Base-by-base conservation (phyloP, 2,329 filamentous ascomycete species). In the Chalara sp. region DNA sequence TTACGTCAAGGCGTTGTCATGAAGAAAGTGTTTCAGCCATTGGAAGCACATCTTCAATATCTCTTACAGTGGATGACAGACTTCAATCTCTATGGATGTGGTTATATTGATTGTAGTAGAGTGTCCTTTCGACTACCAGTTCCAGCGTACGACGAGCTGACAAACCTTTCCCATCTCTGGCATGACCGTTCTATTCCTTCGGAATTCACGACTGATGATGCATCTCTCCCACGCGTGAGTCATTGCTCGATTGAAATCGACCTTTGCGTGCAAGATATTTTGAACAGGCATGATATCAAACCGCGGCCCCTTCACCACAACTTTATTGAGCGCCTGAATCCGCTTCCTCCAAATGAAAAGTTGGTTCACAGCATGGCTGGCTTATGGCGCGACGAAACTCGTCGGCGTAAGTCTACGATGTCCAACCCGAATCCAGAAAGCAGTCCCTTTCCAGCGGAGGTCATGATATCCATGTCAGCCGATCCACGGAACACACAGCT, bases 21-120 rank as follows among this genome's bases (percentile, higher is more conserved):
- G 80, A 88, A 88, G 64, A 80, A 79, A 53, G 78, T 80, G 29
- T 86, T 99, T 42, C 92, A 97, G 63, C 92, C 93, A 0, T 95
- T 93, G 64, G 93, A 99, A 69, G 90, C 88, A 13, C 95, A 99
- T 66, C 68, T 97, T 55, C 89, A 96, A 64, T 97, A 91, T 65
- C 72, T 96, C 6, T 76, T 93, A 7, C 95, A 99, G 69, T 99
- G 95, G 80, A 97, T 99, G 93, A 87, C 86, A 57, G 95, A 99
- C 67, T 99, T 95, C 73, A 99, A 96, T 65, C 74, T 99, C 58
- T 97, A 95, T 66, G 95, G 95, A 6, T 99, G 93, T 65, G 85
- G 83, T 50, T 95, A 92, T 61, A 82, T 97, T 57, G 80, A 92
- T 52, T 86, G 83, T 46, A 74, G 74, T 7, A 87, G 81, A 56